Base-by-base conservation (phyloP, 2,329 filamentous ascomycete species). In the Albophoma yamanashiensis region DNA sequence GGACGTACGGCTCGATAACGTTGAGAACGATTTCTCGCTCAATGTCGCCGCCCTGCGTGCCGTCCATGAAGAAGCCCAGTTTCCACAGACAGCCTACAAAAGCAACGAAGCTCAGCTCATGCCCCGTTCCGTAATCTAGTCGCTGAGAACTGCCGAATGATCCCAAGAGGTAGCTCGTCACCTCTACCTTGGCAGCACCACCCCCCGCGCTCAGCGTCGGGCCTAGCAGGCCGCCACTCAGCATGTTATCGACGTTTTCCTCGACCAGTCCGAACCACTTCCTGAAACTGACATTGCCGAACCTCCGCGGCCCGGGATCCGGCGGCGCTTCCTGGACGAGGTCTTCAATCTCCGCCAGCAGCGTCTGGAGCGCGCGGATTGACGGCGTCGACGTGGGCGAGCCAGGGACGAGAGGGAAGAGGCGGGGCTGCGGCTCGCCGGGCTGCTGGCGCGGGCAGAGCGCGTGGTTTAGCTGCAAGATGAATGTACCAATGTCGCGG, bases 51-150 rank as follows among this genome's bases (percentile, higher is more conserved):
- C 75, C 76, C 42, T 73, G 63, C 9, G 70, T 66, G 2, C 79
- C 82, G n/a, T 82, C 77, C 2, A 80, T 76, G 70, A 99, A 97
- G 20, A 83, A 87, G 53, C 88, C 87, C 3, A 99, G 78, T 73
- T 96, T 97, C 92, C 93, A 99, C 6, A 99, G 78, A 62, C 89
- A 87, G 5, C 86, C 92, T 7, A 99, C 72, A 64, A 99, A 99
- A 1, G 94, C 93, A 9, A 97, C 73, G 68, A 99, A 99, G 74
- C 90, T 96, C 58, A 99, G 78, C 70, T 99, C 94, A 72, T 99
- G 94, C 0, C 94, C 94, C 0, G 94, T 97, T 1, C 94, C 94
- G 70, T 97, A 99, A 74, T 99, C 94, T 34, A 99, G 79, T 59
- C 94, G 80, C 68, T 97, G 91, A 0, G 90, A 74, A 69, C 92